Percentiles rank a stretch among this genome's conserved stretches.
phyloP scores from a whole-genome alignment of 345 rosid genomes.

The Boechera stricta region DNA sequence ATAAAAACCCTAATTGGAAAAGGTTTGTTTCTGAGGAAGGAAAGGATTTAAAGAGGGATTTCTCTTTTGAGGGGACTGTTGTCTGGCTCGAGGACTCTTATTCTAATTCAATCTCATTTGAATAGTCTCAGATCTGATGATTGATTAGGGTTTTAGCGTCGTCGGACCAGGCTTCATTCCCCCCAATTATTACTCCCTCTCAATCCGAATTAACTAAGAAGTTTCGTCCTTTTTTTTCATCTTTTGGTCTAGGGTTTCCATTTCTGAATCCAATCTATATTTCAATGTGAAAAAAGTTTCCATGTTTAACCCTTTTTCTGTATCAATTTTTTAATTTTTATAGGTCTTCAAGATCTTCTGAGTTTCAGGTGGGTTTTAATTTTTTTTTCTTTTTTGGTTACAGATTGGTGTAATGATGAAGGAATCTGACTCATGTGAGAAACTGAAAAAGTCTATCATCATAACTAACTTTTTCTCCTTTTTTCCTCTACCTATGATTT shows the following conservation, averaged over 20 bases:
- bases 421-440: constrained; percentile 49
- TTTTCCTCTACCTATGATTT: constrained; percentile 40
- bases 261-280: not conserved
- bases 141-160: constrained; percentile 49
- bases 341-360: not conserved
- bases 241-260: constrained; percentile 21
- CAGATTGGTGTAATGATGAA: constrained; percentile 74
- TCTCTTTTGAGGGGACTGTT: constrained; percentile 89
- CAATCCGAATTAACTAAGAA: constrained; percentile 12
- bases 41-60: constrained; percentile 40
- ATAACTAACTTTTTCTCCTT: constrained; percentile 48
- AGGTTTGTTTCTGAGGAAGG: not conserved
- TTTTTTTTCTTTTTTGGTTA: not conserved
- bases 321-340: not conserved
- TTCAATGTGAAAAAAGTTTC: constrained; percentile 36
- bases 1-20: constrained; percentile 23
- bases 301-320: not conserved
- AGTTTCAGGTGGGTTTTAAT: constrained; percentile 10
- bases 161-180: constrained; percentile 99
- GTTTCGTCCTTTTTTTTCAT: not conserved
- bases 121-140: constrained; percentile 34
- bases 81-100: constrained; percentile 91
- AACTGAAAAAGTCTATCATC: constrained; percentile 50
- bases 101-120: constrained; percentile 25
- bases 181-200: constrained; percentile 73